These are phyloP conservation scores for Fonsecaea multimorphosa DNA, from an alignment of 2,329 filamentous ascomycete species.

Conservation along the genomic window DNA sequence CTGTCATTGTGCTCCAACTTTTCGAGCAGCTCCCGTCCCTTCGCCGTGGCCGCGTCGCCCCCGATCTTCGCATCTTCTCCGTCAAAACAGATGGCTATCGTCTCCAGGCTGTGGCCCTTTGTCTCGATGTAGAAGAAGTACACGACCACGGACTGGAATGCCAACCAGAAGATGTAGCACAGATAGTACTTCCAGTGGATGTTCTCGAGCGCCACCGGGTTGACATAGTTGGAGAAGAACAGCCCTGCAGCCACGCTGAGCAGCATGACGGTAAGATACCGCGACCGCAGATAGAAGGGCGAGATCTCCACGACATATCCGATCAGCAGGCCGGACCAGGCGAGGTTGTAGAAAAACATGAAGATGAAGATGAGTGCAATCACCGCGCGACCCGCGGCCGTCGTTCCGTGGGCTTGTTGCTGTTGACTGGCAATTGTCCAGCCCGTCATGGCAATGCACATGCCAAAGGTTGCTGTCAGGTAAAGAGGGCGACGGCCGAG, in stretches of 20 bases:
- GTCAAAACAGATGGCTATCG: conserved; percentile 41
- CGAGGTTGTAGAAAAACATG: conserved; percentile 44
- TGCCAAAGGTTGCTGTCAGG: conserved; percentile 51
- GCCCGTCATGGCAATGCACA: conserved; percentile 36
- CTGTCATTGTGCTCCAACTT: conserved; percentile 17
- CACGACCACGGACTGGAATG: conserved; percentile 45
- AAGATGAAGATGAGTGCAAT: conserved; percentile 47
- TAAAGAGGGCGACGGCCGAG: conserved; percentile 64
- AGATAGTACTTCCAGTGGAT: conserved; percentile 43
- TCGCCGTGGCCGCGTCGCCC: conserved; percentile 17
- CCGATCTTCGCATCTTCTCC: conserved; percentile 20
- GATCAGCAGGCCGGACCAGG: conserved; percentile 42
- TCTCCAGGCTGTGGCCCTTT: conserved; percentile 45
- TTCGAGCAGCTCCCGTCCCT: conserved; percentile 14
- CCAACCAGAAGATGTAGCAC: conserved; percentile 40
- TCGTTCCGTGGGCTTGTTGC: not conserved
- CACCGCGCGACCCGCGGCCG: conserved; percentile 37
- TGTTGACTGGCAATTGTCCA: conserved; percentile 24
- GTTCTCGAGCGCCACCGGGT: conserved; percentile 40
- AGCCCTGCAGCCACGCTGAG: conserved; percentile 36
- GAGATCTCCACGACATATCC: conserved; percentile 44
- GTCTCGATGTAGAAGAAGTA: conserved; percentile 47
- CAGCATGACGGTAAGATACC: conserved; percentile 38
- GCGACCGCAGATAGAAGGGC: conserved; percentile 48
- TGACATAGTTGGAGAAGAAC: conserved; percentile 37